These are phyloP conservation scores for Coemansia sp. DNA, from an alignment of 192 early-diverging fungal genomes.

Conservation along the genomic window DNA sequence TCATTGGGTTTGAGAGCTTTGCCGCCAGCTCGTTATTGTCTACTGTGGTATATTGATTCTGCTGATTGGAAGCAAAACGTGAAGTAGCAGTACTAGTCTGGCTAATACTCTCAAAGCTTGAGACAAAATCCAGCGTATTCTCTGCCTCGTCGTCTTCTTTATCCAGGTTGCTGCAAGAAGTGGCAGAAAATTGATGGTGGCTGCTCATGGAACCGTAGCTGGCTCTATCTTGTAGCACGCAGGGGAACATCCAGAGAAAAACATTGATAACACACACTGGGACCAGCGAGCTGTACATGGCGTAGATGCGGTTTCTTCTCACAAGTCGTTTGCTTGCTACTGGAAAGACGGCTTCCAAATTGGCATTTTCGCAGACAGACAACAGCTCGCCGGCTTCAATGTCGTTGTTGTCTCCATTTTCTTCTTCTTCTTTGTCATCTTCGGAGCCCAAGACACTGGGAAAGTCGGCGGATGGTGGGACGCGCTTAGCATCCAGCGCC, in stretches of 20 bases:
- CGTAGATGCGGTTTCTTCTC: conserved; percentile 26
- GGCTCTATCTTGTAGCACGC: not conserved
- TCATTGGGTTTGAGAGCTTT: conserved; percentile 23
- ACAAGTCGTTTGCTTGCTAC: too few species aligned
- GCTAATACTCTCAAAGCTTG: too few species aligned
- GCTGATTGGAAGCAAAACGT: too few species aligned
- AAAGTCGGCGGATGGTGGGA: conserved; percentile 30
- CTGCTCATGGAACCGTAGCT: too few species aligned
- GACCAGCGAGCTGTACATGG: conserved; percentile 44
- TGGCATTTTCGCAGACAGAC: too few species aligned
- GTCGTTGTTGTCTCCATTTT: not conserved
- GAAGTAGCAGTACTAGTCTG: too few species aligned
- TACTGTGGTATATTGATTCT: too few species aligned
- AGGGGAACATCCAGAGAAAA: conserved; percentile 15
- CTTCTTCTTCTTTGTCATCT: not conserved
- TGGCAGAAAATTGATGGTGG: not conserved
- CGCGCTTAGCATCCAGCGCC: conserved; percentile 32
- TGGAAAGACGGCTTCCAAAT: not conserved
- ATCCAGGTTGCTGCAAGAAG: not conserved
- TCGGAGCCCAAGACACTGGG: conserved; percentile 26
- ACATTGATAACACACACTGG: conserved; percentile 14
- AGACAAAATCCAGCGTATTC: too few species aligned
- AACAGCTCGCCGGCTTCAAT: too few species aligned
- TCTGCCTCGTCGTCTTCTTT: not conserved
- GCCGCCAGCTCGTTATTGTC: conserved; percentile 14